These are phyloP conservation scores for Immersiporthe knoxdaviesiana DNA, from an alignment of 2,329 filamentous ascomycete genomes.

Conservation along the genomic window DNA sequence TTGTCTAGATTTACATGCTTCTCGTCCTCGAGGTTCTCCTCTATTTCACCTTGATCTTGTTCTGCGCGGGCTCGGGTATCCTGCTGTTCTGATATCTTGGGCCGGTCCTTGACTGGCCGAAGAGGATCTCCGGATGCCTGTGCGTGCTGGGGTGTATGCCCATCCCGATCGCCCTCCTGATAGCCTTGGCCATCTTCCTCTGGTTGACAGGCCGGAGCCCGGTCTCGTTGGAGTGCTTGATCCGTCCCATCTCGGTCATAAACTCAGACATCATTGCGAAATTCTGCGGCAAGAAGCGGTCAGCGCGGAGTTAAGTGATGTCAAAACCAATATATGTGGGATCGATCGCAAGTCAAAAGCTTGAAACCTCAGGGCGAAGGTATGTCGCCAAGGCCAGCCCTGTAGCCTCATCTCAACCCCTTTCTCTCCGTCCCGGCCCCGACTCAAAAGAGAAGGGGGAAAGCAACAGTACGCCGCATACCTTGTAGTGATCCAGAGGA, in stretches of 20 bases:
- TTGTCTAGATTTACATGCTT: slow-evolving; percentile 20
- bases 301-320: slow-evolving; percentile 17
- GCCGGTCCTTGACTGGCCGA: slow-evolving; percentile 40
- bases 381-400: neutral
- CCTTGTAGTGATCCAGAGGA: slow-evolving; percentile 86
- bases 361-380: neutral
- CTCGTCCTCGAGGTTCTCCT: neutral
- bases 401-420: no score
- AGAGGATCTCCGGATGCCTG: slow-evolving; percentile 80
- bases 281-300: slow-evolving; percentile 65
- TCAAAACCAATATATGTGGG: neutral
- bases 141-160: slow-evolving; percentile 93
- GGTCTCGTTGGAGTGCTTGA: slow-evolving; percentile 75
- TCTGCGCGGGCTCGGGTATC: slow-evolving; percentile 19
- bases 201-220: slow-evolving; percentile 88
- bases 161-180: slow-evolving; percentile 84
- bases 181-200: slow-evolving; percentile 88
- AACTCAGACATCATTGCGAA: slow-evolving; percentile 90
- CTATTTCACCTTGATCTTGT: slow-evolving; percentile 23
- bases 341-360: neutral
- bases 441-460: no score
- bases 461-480: slow-evolving; percentile 45
- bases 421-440: no score
- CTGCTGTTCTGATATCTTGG: slow-evolving; percentile 28
- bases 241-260: slow-evolving; percentile 81